A percentile compares a stretch with the other conserved stretches of the same genome.
Evolutionary conservation across 768 basidiomycete species (phyloP).

Genomic region (Gelatoporia subvermispora): DNA sequence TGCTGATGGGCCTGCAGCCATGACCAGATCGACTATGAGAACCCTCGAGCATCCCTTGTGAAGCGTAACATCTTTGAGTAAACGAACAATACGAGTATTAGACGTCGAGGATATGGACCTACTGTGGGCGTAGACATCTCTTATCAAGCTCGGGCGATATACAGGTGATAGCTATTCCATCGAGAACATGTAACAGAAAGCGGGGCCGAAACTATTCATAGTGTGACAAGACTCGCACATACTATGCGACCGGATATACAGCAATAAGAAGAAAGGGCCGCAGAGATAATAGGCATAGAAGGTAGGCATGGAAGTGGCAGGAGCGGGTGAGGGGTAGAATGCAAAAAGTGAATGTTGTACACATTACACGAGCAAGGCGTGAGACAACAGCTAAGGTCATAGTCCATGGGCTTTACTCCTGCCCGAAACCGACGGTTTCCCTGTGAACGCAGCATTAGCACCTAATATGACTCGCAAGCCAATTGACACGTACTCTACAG

Average conservation of each 20-base stretch:
- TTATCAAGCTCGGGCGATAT: not conserved
- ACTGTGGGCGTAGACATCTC: too few relatives aligned
- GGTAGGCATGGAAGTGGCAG: too few relatives aligned
- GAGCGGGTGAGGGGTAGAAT: too few relatives aligned
- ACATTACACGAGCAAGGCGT: too few relatives aligned
- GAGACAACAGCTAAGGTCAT: not conserved
- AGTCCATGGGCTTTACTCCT: constrained; percentile 52
- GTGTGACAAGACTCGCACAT: too few relatives aligned
- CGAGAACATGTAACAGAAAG: too few relatives aligned
- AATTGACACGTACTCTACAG: constrained; percentile 72
- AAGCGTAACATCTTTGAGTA: constrained; percentile 4
- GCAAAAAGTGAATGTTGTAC: too few relatives aligned
- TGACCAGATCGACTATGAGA: constrained; percentile 1
- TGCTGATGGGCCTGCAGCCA: too few relatives aligned
- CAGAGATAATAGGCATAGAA: too few relatives aligned
- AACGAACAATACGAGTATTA: not conserved
- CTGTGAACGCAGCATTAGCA: constrained; percentile 31
- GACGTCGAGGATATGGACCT: not conserved
- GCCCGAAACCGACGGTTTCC: constrained; percentile 93
- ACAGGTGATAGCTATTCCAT: not conserved
- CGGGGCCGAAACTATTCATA: too few relatives aligned
- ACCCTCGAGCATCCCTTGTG: not conserved
- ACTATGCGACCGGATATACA: too few relatives aligned
- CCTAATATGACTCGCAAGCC: constrained; percentile 1
- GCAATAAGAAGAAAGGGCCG: not conserved